Evolutionary conservation across 2,329 filamentous ascomycete species (phyloP).

Genomic region (Beauveria asiatica): DNA sequence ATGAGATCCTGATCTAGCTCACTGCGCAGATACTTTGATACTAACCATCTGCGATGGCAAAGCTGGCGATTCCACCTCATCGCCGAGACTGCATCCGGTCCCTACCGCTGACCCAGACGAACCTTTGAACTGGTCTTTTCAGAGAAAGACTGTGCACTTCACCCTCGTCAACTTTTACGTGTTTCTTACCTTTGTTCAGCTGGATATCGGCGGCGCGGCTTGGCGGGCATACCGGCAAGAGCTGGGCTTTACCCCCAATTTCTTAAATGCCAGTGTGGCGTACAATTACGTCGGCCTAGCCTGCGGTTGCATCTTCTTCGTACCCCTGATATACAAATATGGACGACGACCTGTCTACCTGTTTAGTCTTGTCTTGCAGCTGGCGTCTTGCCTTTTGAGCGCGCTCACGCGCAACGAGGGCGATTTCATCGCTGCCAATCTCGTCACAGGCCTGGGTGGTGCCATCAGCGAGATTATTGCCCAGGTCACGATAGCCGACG

Average conservation of each 20-base stretch:
- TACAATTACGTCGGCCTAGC: constrained; percentile 24
- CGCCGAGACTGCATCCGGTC: background rate
- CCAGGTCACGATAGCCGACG: constrained; percentile 28
- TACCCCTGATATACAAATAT: constrained; percentile 27
- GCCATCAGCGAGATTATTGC: constrained; percentile 30
- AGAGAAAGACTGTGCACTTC: constrained; percentile 25
- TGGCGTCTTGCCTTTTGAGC: constrained; percentile 14
- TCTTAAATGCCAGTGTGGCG: constrained; percentile 21
- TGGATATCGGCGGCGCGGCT: constrained; percentile 24
- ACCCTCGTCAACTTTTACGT: constrained; percentile 52
- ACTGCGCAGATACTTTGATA: background rate
- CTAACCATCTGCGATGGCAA: background rate
- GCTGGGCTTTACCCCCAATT: constrained; percentile 18
- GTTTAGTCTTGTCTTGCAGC: constrained; percentile 13
- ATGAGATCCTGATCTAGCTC: background rate
- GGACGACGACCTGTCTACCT: constrained; percentile 26
- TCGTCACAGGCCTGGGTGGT: constrained; percentile 25
- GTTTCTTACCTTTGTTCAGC: constrained; percentile 58
- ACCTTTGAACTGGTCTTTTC: background rate
- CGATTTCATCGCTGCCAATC: constrained; percentile 14
- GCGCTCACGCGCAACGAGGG: constrained; percentile 12
- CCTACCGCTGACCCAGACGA: constrained; percentile 1
- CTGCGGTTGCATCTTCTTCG: constrained; percentile 25
- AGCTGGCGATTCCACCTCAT: background rate
- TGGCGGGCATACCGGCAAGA: constrained; percentile 15